phyloP scores from a whole-genome alignment of 495 filamentous ascomycete genomes.

The Hapsidospora chrysogenum region DNA sequence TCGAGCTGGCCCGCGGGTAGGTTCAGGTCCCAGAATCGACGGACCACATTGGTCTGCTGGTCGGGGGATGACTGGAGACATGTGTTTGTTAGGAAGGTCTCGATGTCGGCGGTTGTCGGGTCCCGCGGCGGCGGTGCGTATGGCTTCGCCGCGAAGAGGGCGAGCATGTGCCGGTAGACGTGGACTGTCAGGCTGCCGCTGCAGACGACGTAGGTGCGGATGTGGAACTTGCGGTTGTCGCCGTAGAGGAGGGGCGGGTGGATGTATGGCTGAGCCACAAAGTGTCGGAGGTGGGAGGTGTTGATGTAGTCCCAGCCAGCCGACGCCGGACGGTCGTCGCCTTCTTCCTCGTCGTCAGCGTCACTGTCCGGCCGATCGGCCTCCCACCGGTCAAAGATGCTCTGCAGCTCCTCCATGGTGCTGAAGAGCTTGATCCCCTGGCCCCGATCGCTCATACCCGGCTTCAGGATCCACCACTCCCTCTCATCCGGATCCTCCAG shows the following conservation, averaged over 20 bases:
- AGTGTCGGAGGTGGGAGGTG: conserved; percentile 85
- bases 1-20: conserved; percentile 19
- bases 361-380: conserved; percentile 41
- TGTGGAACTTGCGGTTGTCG: conserved; percentile 78
- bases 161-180: conserved; percentile 80
- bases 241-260: conserved; percentile 62
- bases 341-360: conserved; percentile 31
- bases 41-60: conserved; percentile 33
- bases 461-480: conserved; percentile 98
- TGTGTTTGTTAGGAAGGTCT: conserved; percentile 76
- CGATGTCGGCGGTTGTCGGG: conserved; percentile 19
- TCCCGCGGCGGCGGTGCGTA: conserved; percentile 33
- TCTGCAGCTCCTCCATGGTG: conserved; percentile 58
- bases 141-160: conserved; percentile 61
- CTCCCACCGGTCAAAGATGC: conserved; percentile 83
- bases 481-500: conserved; percentile 23
- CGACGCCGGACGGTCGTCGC: conserved; percentile 10
- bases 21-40: conserved; percentile 53
- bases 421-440: conserved; percentile 84
- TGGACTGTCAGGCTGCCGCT: conserved; percentile 64
- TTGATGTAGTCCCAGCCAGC: conserved; percentile 39
- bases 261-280: conserved; percentile 92
- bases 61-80: conserved; percentile 54
- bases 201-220: conserved; percentile 76
- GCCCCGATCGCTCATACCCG: conserved; percentile 89